Evolutionary conservation across 2,329 filamentous ascomycete species (phyloP).

Genomic region (Claviceps cyperi): DNA sequence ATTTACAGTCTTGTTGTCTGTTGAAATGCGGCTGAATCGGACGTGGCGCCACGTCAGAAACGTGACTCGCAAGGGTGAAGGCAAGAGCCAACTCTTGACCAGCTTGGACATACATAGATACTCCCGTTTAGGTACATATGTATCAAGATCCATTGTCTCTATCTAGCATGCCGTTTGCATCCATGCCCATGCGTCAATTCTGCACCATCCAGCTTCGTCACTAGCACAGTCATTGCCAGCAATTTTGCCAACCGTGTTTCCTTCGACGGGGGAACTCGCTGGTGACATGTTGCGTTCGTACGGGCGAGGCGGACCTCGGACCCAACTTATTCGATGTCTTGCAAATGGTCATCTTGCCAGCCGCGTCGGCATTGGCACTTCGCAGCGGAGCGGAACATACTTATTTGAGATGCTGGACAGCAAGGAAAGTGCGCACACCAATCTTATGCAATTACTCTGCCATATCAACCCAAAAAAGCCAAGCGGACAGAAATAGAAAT

Average conservation of each 20-base stretch:
- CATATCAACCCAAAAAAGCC: neutral
- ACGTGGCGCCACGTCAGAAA: neutral
- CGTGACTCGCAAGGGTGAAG: constrained; percentile 1
- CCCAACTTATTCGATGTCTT: neutral
- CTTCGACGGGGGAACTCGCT: no score
- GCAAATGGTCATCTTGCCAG: neutral
- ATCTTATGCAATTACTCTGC: neutral
- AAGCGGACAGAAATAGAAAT: neutral
- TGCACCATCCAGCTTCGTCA: neutral
- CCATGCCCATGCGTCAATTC: neutral
- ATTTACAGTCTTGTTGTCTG: neutral
- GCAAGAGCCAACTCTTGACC: neutral
- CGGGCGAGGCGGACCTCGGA: neutral
- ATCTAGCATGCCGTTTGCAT: neutral
- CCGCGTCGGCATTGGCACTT: neutral
- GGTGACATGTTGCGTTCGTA: neutral
- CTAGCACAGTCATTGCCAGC: neutral
- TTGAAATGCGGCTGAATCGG: neutral
- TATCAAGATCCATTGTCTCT: neutral
- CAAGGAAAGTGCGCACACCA: neutral
- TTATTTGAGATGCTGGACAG: neutral
- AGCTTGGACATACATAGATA: neutral
- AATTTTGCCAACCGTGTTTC: neutral
- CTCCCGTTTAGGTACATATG: no score
- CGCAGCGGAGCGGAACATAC: neutral